Evolutionary conservation across 2,329 filamentous ascomycete genomes (phyloP).

Genomic region (Lanzia echinophila): DNA sequence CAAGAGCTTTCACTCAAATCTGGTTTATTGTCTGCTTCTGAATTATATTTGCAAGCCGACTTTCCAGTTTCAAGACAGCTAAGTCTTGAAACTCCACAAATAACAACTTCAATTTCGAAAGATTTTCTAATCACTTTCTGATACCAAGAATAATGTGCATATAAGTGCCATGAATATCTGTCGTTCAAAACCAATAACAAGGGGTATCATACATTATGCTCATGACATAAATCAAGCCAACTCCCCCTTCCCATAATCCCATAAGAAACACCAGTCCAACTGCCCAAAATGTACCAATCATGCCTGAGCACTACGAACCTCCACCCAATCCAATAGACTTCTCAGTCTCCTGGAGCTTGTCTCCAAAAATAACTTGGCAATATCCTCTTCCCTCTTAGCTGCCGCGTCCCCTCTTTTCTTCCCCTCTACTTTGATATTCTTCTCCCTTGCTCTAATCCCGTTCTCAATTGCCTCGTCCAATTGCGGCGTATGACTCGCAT

Average conservation of each 20-base stretch:
- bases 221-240: background rate
- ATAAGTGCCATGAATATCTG: no score
- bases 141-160: no score
- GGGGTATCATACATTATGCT: background rate
- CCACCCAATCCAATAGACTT: constrained; percentile 17
- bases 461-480: constrained; percentile 41
- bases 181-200: background rate
- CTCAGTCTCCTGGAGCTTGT: constrained; percentile 31
- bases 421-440: constrained; percentile 34
- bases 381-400: constrained; percentile 24
- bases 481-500: constrained; percentile 17
- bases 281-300: no score
- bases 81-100: no score
- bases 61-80: no score
- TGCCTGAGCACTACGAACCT: constrained; percentile 2
- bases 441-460: constrained; percentile 46
- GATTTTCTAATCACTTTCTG: no score
- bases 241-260: background rate
- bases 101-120: no score
- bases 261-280: no score
- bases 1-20: no score
- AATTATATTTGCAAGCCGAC: no score
- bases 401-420: constrained; percentile 34
- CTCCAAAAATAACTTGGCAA: constrained; percentile 20
- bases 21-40: no score